Conservation (phyloP, 2,329 filamentous ascomycete genomes). For the Fusarium transvaalense region DNA sequence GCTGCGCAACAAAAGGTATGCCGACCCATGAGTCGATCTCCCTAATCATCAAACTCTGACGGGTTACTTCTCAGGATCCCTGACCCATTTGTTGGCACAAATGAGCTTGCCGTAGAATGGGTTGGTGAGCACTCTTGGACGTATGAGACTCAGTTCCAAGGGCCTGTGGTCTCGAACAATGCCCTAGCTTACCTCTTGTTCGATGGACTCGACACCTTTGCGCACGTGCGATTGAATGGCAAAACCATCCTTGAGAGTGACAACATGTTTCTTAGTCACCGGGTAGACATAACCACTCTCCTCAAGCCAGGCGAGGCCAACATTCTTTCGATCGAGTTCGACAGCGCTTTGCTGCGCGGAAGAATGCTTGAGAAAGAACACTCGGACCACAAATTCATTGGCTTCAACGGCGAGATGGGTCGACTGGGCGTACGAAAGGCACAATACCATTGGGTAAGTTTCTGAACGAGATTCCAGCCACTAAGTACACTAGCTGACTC, state of each 20-base stretch:
- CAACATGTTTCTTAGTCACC: constrained; percentile 16
- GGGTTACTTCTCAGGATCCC: not conserved
- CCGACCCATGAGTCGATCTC: not conserved
- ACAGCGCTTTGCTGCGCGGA: constrained; percentile 3
- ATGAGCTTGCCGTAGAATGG: constrained; percentile 8
- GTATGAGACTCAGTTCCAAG: constrained; percentile 5
- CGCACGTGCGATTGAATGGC: not conserved
- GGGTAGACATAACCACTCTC: not conserved
- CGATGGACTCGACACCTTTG: constrained; percentile 16
- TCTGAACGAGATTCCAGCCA: too few species aligned
- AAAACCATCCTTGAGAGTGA: not conserved
- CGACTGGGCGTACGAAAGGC: constrained; percentile 65
- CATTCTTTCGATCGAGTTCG: not conserved
- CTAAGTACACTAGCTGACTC: not conserved
- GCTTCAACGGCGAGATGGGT: constrained; percentile 51
- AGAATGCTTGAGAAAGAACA: constrained; percentile 4
- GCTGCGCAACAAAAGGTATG: not conserved
- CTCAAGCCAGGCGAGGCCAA: not conserved
- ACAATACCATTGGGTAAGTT: constrained; percentile 70
- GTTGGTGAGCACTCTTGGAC: constrained; percentile 11
- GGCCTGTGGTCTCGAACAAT: not conserved
- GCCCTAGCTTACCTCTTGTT: not conserved
- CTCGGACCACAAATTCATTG: constrained; percentile 16
- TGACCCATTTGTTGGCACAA: constrained; percentile 6
- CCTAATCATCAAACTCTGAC: not conserved